Percentiles rank a stretch among this genome's conserved stretches.
Evolutionary conservation across 495 filamentous ascomycete genomes (phyloP).

Genomic region (Penicillium antarcticum): DNA sequence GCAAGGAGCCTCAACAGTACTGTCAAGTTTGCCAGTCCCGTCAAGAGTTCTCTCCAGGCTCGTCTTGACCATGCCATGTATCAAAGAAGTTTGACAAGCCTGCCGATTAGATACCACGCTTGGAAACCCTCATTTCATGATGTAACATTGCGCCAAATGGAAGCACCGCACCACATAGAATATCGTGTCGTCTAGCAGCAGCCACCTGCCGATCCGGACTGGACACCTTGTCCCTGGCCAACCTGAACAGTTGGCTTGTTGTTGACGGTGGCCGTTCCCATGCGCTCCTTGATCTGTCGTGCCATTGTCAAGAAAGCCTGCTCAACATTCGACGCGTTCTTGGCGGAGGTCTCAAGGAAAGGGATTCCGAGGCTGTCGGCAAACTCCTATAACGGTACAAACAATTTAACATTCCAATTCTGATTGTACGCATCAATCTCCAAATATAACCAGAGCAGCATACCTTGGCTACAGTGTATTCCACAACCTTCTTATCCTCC

Average conservation of each 20-base stretch:
- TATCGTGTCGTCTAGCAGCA: constrained; percentile 73
- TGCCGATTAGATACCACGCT: constrained; percentile 19
- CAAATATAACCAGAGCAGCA: not conserved
- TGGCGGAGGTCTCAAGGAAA: constrained; percentile 98
- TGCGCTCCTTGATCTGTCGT: constrained; percentile 98
- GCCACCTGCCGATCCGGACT: constrained; percentile 81
- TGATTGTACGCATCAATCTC: not conserved
- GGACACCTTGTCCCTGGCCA: constrained; percentile 87
- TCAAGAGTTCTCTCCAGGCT: constrained; percentile 7
- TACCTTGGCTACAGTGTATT: constrained; percentile 99
- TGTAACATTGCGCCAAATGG: constrained; percentile 32
- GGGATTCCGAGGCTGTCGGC: constrained; percentile 98
- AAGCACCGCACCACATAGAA: constrained; percentile 24
- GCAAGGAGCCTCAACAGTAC: constrained; percentile 17
- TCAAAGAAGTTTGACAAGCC: constrained; percentile 15
- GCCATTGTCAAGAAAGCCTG: constrained; percentile 99
- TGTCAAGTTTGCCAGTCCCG: constrained; percentile 13
- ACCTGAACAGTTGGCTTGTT: constrained; percentile 98
- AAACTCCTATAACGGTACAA: constrained; percentile 69
- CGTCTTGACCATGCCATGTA: constrained; percentile 11
- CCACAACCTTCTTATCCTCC: constrained; percentile 99
- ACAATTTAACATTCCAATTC: constrained; percentile 12
- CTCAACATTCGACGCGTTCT: constrained; percentile 99
- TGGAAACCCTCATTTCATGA: constrained; percentile 24
- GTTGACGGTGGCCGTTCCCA: constrained; percentile 96